Base-by-base conservation (phyloP, 2,329 filamentous ascomycete genomes). In the Botrytis medusae region DNA sequence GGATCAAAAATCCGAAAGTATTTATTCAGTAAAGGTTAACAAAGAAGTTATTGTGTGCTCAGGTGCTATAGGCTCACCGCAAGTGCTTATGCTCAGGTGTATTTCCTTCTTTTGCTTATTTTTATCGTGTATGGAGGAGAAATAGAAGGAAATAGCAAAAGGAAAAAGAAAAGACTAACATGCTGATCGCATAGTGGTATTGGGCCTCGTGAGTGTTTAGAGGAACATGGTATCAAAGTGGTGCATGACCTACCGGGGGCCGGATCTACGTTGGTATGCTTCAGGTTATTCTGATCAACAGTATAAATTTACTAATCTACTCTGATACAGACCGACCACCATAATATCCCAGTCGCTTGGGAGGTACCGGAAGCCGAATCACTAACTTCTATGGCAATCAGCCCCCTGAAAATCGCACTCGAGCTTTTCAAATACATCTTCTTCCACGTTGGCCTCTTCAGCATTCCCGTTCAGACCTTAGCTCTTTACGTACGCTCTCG, bases 61-160 rank as follows among this genome's bases (percentile, higher is more conserved):
- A 3, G 72, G 74, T 37, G 44, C 72, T 34, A 20, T 75, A 20
- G 72, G 68, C 29, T 73, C 72, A 48, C 74, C 62, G 29, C 72
- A 75, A 69, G 62, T 72, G 32, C 40, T 74, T 42, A 71, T 75
- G 74, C 68, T 75, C 5, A 75, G 72, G 72, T 75, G 34, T 22
- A 60, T 44, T 37, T 60, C 46, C 32, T 40, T 40, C 25, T n/a
- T 62, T 40, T 1, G 7, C 34, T 20, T 5, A 1, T 5, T 42
- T 16, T 29, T n/a, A 5, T 9, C 7, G 2, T 42, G 7, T 22
- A 16, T 54, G n/a, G 16, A 54, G n/a, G 3, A 54, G 16, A 18
- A 42, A 18, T 6, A 16, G 1, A 29, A 54, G n/a, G 1, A n/a
- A 54, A 0, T n/a, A n/a, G 22, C 4, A n/a, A 9, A 10, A 5